These are phyloP conservation scores for Penicillium macrosclerotiorum DNA, from an alignment of 495 filamentous ascomycete species.

Conservation along the genomic window DNA sequence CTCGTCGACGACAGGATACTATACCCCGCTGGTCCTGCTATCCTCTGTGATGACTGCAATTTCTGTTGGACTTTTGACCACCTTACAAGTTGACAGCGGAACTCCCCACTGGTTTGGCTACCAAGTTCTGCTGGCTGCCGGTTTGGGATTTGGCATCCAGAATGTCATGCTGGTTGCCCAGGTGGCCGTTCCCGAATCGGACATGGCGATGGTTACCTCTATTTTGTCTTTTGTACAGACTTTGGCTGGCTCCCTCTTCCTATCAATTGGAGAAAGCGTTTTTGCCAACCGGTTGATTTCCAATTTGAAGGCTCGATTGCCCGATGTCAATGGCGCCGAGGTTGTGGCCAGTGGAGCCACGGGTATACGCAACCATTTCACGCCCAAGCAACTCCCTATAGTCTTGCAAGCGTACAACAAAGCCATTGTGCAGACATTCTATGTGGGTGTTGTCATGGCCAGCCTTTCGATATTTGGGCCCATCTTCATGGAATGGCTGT, in stretches of 20 bases:
- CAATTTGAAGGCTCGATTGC: constrained; percentile 47
- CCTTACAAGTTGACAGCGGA: constrained; percentile 15
- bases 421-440: constrained; percentile 60
- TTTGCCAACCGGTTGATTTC: constrained; percentile 64
- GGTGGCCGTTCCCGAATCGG: constrained; percentile 54
- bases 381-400: constrained; percentile 36
- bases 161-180: constrained; percentile 58
- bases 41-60: constrained; percentile 54
- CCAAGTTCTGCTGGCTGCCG: constrained; percentile 23
- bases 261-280: constrained; percentile 68
- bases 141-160: constrained; percentile 25
- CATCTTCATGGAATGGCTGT: constrained; percentile 13
- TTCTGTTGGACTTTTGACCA: constrained; percentile 51
- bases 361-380: constrained; percentile 45
- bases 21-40: constrained; percentile 56
- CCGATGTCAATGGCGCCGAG: constrained; percentile 41
- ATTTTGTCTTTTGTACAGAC: constrained; percentile 66
- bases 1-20: constrained; percentile 26
- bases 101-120: constrained; percentile 24
- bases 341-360: constrained; percentile 63
- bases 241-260: constrained; percentile 65
- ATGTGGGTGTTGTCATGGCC: constrained; percentile 60
- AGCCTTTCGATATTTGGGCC: constrained; percentile 19
- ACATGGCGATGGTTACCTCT: constrained; percentile 64
- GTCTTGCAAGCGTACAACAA: constrained; percentile 68